These are phyloP conservation scores for Lachnellula cervina DNA, from an alignment of 2,329 filamentous ascomycete species.

Conservation along the genomic window DNA sequence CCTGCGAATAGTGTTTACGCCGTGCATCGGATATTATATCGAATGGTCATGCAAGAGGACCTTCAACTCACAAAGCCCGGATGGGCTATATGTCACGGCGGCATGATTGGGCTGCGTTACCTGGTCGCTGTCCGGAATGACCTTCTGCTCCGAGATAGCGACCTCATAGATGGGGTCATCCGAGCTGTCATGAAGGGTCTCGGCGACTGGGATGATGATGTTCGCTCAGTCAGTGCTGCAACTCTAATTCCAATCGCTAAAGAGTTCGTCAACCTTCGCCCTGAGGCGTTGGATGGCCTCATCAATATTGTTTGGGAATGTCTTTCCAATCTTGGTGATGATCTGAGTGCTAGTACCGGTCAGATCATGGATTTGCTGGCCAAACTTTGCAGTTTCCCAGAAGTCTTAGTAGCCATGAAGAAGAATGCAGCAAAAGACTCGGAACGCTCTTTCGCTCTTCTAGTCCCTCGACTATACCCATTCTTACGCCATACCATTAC, in stretches of 20 bases:
- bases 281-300: constrained; percentile 69
- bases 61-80: constrained; percentile 66
- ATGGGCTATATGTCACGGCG: constrained; percentile 96
- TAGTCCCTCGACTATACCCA: constrained; percentile 90
- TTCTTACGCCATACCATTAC: constrained; percentile 97
- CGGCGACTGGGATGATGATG: constrained; percentile 87
- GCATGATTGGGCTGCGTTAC: constrained; percentile 95
- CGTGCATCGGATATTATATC: constrained; percentile 78
- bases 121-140: constrained; percentile 94
- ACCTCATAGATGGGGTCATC: constrained; percentile 89
- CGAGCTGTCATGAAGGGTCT: constrained; percentile 92
- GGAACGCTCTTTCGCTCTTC: constrained; percentile 82
- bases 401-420: constrained; percentile 93
- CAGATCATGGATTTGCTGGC: constrained; percentile 98
- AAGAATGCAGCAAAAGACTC: constrained; percentile 75
- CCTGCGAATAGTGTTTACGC: constrained; percentile 73
- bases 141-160: constrained; percentile 73
- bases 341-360: constrained; percentile 93
- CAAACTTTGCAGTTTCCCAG: constrained; percentile 88
- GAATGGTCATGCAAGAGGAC: constrained; percentile 88
- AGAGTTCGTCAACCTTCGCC: constrained; percentile 85
- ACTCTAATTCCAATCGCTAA: constrained; percentile 93
- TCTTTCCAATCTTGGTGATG: constrained; percentile 91
- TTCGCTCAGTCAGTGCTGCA: constrained; percentile 94
- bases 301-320: constrained; percentile 98